Evolutionary conservation across 2,329 filamentous ascomycete species (phyloP).

Genomic region (Botrytis porri): DNA sequence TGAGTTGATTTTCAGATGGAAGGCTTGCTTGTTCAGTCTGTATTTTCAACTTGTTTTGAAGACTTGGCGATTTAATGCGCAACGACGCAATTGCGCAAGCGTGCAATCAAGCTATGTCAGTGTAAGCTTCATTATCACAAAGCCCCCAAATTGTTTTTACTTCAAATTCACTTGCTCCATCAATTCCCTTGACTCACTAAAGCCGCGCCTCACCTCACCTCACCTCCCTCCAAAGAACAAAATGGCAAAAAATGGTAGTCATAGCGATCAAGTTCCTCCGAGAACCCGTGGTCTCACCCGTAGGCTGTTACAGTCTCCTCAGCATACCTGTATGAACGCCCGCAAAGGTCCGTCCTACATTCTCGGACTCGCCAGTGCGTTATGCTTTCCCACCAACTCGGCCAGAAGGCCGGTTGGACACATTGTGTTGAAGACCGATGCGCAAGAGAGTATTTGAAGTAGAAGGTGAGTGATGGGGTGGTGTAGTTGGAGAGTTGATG

Average conservation of each 20-base stretch:
- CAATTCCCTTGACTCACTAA: background rate
- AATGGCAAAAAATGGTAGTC: background rate
- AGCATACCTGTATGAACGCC: slow-evolving; percentile 9
- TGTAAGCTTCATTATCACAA: too few relatives aligned
- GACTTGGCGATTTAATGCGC: background rate
- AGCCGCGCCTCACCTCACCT: background rate
- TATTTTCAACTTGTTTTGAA: background rate
- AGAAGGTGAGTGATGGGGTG: background rate
- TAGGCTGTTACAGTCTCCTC: background rate
- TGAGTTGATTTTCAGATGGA: background rate
- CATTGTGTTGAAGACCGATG: background rate
- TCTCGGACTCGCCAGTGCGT: background rate
- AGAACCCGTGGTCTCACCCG: background rate
- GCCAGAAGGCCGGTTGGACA: background rate
- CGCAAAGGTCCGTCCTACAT: slow-evolving; percentile 2
- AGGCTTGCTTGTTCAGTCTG: background rate
- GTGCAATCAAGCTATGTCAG: background rate
- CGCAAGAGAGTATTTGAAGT: background rate
- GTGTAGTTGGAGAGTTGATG: background rate
- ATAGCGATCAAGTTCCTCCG: background rate
- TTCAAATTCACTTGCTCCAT: background rate
- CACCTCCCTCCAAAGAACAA: background rate
- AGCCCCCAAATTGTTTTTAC: background rate
- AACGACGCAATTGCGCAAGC: background rate
- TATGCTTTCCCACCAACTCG: background rate